These are phyloP conservation scores for Suhomyces kunorum DNA, from an alignment of 1,139 yeast species.

Conservation along the genomic window DNA sequence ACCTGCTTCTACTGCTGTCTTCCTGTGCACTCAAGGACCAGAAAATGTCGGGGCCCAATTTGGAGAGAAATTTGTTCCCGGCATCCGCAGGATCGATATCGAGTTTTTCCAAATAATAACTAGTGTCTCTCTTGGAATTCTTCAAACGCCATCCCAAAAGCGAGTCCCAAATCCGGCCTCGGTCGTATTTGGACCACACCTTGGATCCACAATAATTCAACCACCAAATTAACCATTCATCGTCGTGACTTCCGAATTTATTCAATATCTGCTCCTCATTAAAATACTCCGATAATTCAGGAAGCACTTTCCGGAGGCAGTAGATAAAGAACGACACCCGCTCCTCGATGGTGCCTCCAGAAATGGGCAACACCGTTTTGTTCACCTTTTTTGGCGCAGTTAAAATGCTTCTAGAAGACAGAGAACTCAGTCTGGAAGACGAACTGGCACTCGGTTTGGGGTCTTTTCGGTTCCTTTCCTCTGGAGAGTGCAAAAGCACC, in stretches of 20 bases:
- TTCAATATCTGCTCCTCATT: conserved; percentile 78
- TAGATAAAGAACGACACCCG: conserved; percentile 73
- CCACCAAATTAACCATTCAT: conserved; percentile 96
- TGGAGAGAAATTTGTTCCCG: conserved; percentile 23
- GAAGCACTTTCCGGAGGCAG: conserved; percentile 62
- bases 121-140: conserved; percentile 33
- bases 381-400: conserved; percentile 24
- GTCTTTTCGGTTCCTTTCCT: conserved; percentile 24
- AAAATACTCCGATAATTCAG: conserved; percentile 75
- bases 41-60: conserved; percentile 48
- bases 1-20: conserved; percentile 6
- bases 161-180: conserved; percentile 90
- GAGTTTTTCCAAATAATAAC: conserved; percentile 38
- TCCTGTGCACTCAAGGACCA: conserved; percentile 35
- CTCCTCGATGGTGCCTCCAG: conserved; percentile 71
- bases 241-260: conserved; percentile 64
- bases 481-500: conserved; percentile 74
- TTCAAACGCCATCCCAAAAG: conserved; percentile 75
- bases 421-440: conserved; percentile 9
- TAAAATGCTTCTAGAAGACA: conserved; percentile 6
- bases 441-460: neutral
- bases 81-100: conserved; percentile 24
- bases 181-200: conserved; percentile 76
- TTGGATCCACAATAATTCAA: conserved; percentile 88
- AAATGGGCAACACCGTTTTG: conserved; percentile 47